phyloP scores from a whole-genome alignment of 345 rosid species.

The Gossypium herbaceum region DNA sequence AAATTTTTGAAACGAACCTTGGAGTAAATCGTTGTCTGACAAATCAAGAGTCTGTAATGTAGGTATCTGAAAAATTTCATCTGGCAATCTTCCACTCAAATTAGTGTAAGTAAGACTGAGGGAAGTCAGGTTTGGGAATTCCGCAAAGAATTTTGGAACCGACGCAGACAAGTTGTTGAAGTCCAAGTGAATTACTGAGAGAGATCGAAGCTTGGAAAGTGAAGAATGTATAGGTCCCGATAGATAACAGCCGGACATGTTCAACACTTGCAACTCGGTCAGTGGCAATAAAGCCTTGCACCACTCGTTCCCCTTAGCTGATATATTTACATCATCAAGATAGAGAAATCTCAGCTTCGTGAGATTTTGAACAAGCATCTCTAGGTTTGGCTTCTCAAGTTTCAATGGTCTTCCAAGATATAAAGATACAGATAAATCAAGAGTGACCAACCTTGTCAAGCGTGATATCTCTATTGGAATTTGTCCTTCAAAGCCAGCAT shows the following conservation, averaged over 20 bases:
- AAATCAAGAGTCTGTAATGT: conserved; percentile 31
- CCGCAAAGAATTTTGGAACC: conserved; percentile 29
- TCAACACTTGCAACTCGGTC: conserved; percentile 31
- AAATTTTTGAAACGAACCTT: conserved; percentile 18
- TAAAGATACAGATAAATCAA: not conserved
- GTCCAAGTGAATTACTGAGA: conserved; percentile 27
- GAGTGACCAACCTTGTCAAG: not conserved
- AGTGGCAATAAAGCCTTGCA: conserved; percentile 26
- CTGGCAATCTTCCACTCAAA: conserved; percentile 27
- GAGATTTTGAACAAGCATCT: conserved; percentile 20
- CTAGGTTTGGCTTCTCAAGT: not conserved
- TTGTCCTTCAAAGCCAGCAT: not conserved
- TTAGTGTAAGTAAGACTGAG: conserved; percentile 5
- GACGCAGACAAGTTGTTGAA: conserved; percentile 20
- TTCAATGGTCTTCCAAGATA: not conserved
- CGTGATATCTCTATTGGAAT: not conserved
- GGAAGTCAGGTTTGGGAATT: conserved; percentile 13
- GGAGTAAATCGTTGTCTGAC: conserved; percentile 17
- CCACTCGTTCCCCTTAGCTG: conserved; percentile 23
- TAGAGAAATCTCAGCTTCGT: conserved; percentile 12
- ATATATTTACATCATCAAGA: conserved; percentile 31
- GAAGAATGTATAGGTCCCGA: conserved; percentile 30
- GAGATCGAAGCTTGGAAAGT: conserved; percentile 15
- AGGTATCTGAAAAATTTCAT: conserved; percentile 18
- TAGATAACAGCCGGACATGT: conserved; percentile 35